Evolutionary conservation across 179 eudicot genomes (phyloP).

Genomic region (Carnegiea gigantea): DNA sequence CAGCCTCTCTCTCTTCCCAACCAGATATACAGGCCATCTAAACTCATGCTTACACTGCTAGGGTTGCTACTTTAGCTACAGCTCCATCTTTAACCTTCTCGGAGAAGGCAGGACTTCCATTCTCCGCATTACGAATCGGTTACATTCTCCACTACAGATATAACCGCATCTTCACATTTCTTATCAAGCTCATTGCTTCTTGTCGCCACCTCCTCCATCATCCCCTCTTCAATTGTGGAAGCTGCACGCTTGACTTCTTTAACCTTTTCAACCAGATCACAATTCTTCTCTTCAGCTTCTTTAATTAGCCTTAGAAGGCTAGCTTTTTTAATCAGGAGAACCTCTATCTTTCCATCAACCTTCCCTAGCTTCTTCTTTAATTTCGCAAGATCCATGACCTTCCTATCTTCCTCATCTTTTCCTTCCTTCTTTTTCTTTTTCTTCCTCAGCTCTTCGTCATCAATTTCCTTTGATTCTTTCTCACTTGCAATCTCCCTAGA

Average conservation of each 20-base stretch:
- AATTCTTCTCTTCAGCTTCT: slow-evolving; percentile 49
- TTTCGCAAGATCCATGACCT: slow-evolving; percentile 53
- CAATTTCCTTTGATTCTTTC: slow-evolving; percentile 2
- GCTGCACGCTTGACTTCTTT: slow-evolving; percentile 30
- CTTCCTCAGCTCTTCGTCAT: slow-evolving; percentile 1
- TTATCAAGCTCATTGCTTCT: not conserved
- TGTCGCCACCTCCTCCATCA: slow-evolving; percentile 13
- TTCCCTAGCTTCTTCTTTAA: slow-evolving; percentile 61
- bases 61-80: not conserved
- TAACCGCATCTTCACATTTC: slow-evolving; percentile 6
- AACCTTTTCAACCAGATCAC: slow-evolving; percentile 35
- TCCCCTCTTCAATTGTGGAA: slow-evolving; percentile 21
- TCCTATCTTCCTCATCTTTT: slow-evolving; percentile 35
- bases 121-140: slow-evolving; percentile 3
- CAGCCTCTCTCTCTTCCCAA: not conserved
- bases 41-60: slow-evolving; percentile 5
- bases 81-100: slow-evolving; percentile 14
- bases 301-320: slow-evolving; percentile 52
- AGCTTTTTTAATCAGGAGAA: slow-evolving; percentile 59
- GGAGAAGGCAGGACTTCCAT: not conserved
- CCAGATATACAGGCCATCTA: not conserved
- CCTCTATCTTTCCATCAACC: slow-evolving; percentile 64
- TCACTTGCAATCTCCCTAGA: not conserved
- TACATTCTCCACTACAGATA: not conserved
- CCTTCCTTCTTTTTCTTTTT: slow-evolving; percentile 32